Base-by-base conservation (phyloP, 148 eudicot species). In the Fagopyrum tataricum region DNA sequence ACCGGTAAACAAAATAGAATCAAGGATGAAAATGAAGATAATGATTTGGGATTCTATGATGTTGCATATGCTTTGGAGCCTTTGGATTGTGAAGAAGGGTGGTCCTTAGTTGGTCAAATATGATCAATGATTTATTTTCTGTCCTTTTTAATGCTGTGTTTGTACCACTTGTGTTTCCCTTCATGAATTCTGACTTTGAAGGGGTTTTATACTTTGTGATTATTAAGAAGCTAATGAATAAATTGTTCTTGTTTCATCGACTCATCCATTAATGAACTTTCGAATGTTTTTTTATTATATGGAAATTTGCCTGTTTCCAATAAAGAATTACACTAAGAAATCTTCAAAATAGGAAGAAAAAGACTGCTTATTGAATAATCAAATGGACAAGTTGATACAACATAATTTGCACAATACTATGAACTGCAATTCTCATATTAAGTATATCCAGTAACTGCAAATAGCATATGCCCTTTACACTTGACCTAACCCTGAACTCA, bases 401-500 rank as follows among this genome's bases (percentile, higher is more conserved):
- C 69, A 61, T 61, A 26, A 61, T 61, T 61, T 64, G 69, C 69
- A 31, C 17, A 37, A 64, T 18, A 31, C n/a, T 58, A 23, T 37
- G 43, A 46, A 37, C 69, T 64, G 61, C 61, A 55, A 55, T 55
- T 55, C 61, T 18, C 61, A 55, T 55, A 20, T 55, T 64, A 59
- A 59, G 11, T 59, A 59, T 59, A 15, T 24, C 66, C 39, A 59
- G 26, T 59, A 59, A 59, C 26, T 37, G 66, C 15, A 59, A 31
- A 59, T 24, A 64, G 37, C 41, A 62, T 37, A 37, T n/a, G n/a
- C 42, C 69, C 31, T 64, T 64, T 64, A 64, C 69, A 64, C 20
- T 64, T 64, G 3, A 78, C 94, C 92, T 82, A 89, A 24, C 72
- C 79, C 73, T 61, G 67, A 64, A 64, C 0, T 64, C 69, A 64